These are phyloP conservation scores for Sphaceloma murrayae DNA, from an alignment of 2,329 filamentous ascomycete genomes.

Conservation along the genomic window DNA sequence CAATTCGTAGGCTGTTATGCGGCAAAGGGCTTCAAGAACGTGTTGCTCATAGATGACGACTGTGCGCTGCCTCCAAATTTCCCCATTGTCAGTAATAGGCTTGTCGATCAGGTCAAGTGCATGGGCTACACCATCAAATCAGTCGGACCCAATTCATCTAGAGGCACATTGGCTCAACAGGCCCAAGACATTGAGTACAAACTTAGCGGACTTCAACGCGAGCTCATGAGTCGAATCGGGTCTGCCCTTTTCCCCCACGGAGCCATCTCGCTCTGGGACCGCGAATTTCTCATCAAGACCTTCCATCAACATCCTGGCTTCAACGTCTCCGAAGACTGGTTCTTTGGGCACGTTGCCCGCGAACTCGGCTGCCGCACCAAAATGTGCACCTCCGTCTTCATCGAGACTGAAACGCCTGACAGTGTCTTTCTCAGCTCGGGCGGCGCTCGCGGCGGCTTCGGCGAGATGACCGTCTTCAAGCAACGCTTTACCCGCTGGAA, in stretches of 20 bases:
- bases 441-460: constrained; percentile 39
- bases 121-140: constrained; percentile 43
- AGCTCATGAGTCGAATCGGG: constrained; percentile 37
- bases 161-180: constrained; percentile 22
- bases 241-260: constrained; percentile 44
- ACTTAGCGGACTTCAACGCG: constrained; percentile 38
- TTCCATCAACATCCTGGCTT: constrained; percentile 44
- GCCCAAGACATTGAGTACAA: constrained; percentile 47
- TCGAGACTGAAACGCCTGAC: constrained; percentile 42
- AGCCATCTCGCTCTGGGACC: constrained; percentile 42
- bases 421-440: constrained; percentile 36
- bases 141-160: constrained; percentile 20
- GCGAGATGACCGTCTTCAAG: constrained; percentile 45
- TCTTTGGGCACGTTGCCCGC: constrained; percentile 41
- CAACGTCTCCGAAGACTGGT: constrained; percentile 44
- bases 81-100: constrained; percentile 37
- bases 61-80: constrained; percentile 41
- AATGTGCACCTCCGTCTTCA: constrained; percentile 43
- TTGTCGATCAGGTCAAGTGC: constrained; percentile 35
- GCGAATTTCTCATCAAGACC: constrained; percentile 37
- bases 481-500: constrained; percentile 45
- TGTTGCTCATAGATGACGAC: constrained; percentile 43
- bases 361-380: constrained; percentile 38
- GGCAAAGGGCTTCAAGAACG: constrained; percentile 37
- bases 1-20: constrained; percentile 42